These are phyloP conservation scores for Pseudocercospora crystallina DNA, from an alignment of 2,329 filamentous ascomycete genomes.

Conservation along the genomic window DNA sequence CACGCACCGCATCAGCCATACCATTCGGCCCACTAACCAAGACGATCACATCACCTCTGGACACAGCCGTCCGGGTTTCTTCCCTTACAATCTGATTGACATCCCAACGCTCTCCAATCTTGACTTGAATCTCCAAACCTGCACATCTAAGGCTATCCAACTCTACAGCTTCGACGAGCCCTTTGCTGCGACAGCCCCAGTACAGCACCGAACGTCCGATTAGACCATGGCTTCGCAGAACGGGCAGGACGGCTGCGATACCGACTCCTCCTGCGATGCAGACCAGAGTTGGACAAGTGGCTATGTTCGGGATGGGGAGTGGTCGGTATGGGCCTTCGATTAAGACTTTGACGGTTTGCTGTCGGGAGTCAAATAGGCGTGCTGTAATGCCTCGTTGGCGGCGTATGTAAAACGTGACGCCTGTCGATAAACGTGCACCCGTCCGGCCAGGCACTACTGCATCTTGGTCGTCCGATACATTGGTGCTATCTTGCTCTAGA, in stretches of 20 bases:
- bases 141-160: background rate
- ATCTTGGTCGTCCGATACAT: too few species aligned
- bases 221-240: too few species aligned
- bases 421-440: too few species aligned
- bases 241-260: conserved; percentile 46
- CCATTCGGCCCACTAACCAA: conserved; percentile 43
- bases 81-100: background rate
- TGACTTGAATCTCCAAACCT: conserved; percentile 2
- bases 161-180: conserved; percentile 26
- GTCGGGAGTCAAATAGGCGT: too few species aligned
- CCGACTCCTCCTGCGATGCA: conserved; percentile 52
- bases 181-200: conserved; percentile 37
- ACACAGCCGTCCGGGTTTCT: background rate
- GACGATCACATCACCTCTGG: background rate
- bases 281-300: conserved; percentile 35
- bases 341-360: too few species aligned
- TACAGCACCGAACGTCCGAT: conserved; percentile 35
- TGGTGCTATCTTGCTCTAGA: too few species aligned
- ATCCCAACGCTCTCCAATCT: background rate
- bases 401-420: too few species aligned
- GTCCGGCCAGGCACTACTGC: too few species aligned
- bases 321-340: too few species aligned
- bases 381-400: too few species aligned
- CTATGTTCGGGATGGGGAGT: background rate
- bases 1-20: conserved; percentile 19